Conservation (phyloP, 2,329 filamentous ascomycete genomes). For the Exophiala sideris region DNA sequence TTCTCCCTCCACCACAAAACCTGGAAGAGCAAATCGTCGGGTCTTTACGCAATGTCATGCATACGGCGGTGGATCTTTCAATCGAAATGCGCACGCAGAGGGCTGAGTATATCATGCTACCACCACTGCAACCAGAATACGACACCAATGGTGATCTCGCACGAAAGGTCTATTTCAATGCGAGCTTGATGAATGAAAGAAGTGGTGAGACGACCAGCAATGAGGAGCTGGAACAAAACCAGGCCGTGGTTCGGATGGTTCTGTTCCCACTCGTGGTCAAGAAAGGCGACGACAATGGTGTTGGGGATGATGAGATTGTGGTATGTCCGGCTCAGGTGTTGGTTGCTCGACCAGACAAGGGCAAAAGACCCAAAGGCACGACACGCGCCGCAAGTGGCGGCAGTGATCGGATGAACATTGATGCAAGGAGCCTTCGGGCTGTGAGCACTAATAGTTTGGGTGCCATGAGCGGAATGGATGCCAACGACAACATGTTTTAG, state of each 20-base stretch:
- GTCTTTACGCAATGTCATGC: slow-evolving; percentile 82
- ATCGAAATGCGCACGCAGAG: slow-evolving; percentile 97
- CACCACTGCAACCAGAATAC: slow-evolving; percentile 90
- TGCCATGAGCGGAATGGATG: slow-evolving; percentile 42
- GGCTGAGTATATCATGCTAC: slow-evolving; percentile 98
- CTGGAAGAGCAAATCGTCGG: slow-evolving; percentile 76
- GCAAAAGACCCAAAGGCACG: slow-evolving; percentile 38
- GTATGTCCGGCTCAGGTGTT: slow-evolving; percentile 94
- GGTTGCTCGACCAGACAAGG: slow-evolving; percentile 55
- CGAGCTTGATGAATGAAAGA: slow-evolving; percentile 90
- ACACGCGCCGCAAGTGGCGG: slow-evolving; percentile 39
- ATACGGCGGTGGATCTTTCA: slow-evolving; percentile 81
- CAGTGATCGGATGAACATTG: slow-evolving; percentile 39
- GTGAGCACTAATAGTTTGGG: slow-evolving; percentile 40
- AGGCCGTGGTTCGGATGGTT: slow-evolving; percentile 81
- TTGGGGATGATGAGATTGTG: slow-evolving; percentile 90
- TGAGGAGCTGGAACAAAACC: slow-evolving; percentile 72
- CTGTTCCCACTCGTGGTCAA: slow-evolving; percentile 96
- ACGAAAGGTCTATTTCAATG: slow-evolving; percentile 86
- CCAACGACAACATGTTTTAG: slow-evolving; percentile 20
- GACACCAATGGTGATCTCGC: slow-evolving; percentile 87
- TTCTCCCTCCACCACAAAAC: slow-evolving; percentile 82
- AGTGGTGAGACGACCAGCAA: slow-evolving; percentile 68
- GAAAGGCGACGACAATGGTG: slow-evolving; percentile 83
- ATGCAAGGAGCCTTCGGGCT: slow-evolving; percentile 43